Conservation (phyloP, 2,329 filamentous ascomycete genomes). For the Neoascochyta sp. region DNA sequence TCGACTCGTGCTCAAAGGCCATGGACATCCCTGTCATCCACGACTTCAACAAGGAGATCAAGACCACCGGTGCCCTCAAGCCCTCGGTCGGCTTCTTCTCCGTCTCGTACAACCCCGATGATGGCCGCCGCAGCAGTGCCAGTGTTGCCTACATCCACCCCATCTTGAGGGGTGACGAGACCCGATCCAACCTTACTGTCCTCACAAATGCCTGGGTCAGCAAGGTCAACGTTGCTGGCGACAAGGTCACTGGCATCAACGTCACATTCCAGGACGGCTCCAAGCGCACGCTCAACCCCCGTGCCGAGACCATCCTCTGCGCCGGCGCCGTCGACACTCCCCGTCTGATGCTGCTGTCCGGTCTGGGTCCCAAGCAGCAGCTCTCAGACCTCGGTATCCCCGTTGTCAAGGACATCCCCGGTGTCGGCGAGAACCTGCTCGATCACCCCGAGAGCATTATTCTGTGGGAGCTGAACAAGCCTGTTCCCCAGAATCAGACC, state of each 20-base stretch:
- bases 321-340: slow-evolving; percentile 81
- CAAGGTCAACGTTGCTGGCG: slow-evolving; percentile 68
- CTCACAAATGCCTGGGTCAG: slow-evolving; percentile 86
- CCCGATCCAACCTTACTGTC: slow-evolving; percentile 77
- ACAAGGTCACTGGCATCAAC: slow-evolving; percentile 69
- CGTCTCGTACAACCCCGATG: slow-evolving; percentile 85
- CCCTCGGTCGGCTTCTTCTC: slow-evolving; percentile 86
- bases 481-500: slow-evolving; percentile 73
- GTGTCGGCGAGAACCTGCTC: slow-evolving; percentile 61
- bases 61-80: slow-evolving; percentile 65
- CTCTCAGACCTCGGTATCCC: slow-evolving; percentile 47
- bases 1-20: slow-evolving; percentile 72
- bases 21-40: slow-evolving; percentile 75
- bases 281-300: slow-evolving; percentile 56
- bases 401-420: slow-evolving; percentile 58
- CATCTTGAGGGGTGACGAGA: slow-evolving; percentile 77
- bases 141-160: slow-evolving; percentile 92
- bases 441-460: slow-evolving; percentile 66
- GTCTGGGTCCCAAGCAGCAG: slow-evolving; percentile 49
- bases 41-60: slow-evolving; percentile 86
- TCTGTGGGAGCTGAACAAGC: slow-evolving; percentile 75
- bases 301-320: slow-evolving; percentile 73
- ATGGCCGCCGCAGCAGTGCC: slow-evolving; percentile 77
- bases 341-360: slow-evolving; percentile 56
- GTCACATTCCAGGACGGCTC: slow-evolving; percentile 61